Conservation (phyloP, 2,329 filamentous ascomycete species). For the Colletotrichum sp. region DNA sequence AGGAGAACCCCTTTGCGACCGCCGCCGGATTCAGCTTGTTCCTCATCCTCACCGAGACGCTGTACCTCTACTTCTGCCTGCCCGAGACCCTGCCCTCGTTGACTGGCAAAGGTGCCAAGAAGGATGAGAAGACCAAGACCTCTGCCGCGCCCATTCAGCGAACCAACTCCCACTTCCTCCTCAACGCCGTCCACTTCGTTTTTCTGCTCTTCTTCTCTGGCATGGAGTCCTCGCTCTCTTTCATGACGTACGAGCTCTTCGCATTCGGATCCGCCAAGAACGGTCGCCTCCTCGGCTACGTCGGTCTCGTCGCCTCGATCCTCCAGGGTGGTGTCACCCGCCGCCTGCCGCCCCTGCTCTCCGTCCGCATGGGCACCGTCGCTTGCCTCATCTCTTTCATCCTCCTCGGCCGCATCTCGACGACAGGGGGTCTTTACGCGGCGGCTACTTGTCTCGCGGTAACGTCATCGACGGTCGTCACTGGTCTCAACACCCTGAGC, state of each 20-base stretch:
- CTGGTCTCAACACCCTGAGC: constrained; percentile 87
- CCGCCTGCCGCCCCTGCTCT: constrained; percentile 79
- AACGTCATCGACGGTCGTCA: constrained; percentile 94
- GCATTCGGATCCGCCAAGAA: constrained; percentile 80
- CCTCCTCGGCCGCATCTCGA: constrained; percentile 73
- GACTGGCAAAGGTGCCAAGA: constrained; percentile 34
- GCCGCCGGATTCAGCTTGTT: constrained; percentile 87
- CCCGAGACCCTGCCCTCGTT: constrained; percentile 83
- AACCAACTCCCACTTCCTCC: constrained; percentile 82
- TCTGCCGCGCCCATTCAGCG: constrained; percentile 43
- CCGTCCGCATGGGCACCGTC: constrained; percentile 79
- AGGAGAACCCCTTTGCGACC: constrained; percentile 91
- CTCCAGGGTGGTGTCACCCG: constrained; percentile 92
- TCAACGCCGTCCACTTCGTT: constrained; percentile 85
- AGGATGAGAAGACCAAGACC: constrained; percentile 20
- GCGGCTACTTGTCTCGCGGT: constrained; percentile 86
- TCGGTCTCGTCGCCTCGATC: constrained; percentile 89
- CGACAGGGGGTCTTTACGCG: constrained; percentile 74
- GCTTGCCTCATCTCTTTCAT: constrained; percentile 82
- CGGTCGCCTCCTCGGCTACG: constrained; percentile 85
- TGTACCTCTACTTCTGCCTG: constrained; percentile 83
- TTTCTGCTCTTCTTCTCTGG: constrained; percentile 98
- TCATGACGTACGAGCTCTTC: constrained; percentile 97
- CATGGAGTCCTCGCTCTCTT: constrained; percentile 96
- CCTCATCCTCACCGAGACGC: constrained; percentile 84